Conservation (phyloP, 1,139 yeast genomes). For the Blastobotrys malaysiensis region DNA sequence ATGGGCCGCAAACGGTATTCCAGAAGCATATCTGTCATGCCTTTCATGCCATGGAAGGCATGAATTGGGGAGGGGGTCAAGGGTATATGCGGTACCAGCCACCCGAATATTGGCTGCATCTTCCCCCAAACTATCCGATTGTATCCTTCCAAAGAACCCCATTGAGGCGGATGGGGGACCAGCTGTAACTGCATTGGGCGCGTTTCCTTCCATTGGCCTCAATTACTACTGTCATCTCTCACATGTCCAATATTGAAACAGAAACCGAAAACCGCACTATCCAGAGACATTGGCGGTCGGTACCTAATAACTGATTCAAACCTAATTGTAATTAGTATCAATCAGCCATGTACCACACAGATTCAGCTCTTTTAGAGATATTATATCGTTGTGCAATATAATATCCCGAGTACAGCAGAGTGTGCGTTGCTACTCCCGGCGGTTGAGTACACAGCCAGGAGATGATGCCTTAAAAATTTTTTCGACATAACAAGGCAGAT, state of each 20-base stretch:
- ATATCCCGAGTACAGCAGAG: not conserved
- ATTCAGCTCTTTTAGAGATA: not conserved
- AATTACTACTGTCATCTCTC: not conserved
- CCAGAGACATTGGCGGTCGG: not conserved
- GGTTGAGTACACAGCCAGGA: not conserved
- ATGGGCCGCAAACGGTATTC: not conserved
- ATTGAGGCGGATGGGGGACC: not conserved
- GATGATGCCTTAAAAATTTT: not conserved
- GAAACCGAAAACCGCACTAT: not conserved
- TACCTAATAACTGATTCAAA: not conserved
- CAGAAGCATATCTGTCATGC: not conserved
- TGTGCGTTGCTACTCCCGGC: not conserved
- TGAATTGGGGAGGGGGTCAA: not conserved
- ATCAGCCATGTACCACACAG: not conserved
- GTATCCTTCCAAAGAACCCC: not conserved
- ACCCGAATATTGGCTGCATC: not conserved
- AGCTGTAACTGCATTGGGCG: not conserved
- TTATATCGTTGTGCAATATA: not conserved
- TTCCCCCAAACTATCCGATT: not conserved
- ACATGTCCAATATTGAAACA: not conserved
- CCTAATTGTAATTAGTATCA: not conserved
- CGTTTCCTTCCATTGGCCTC: not conserved
- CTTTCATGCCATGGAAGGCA: not conserved
- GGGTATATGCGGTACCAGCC: not conserved
- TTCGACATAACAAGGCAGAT: not conserved